A percentile compares a stretch with the other conserved stretches of the same genome.
These are phyloP conservation scores for Tephrocybe sp. DNA, from an alignment of 768 basidiomycete genomes.

Conservation along the genomic window DNA sequence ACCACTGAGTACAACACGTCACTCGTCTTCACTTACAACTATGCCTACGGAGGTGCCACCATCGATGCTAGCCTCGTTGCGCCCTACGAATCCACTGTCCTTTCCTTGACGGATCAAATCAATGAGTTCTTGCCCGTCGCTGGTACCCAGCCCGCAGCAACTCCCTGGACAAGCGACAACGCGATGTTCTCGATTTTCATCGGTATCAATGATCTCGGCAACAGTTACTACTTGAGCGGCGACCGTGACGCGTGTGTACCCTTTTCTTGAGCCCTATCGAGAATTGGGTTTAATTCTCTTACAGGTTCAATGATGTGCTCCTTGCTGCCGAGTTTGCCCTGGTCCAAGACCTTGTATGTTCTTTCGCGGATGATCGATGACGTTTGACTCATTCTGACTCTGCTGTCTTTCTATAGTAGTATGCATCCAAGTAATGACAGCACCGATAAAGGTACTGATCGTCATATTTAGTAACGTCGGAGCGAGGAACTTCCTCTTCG, in stretches of 20 bases:
- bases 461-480: slow-evolving; percentile 41
- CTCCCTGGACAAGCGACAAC: slow-evolving; percentile 58
- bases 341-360: slow-evolving; percentile 47
- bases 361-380: not conserved
- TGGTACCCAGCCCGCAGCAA: slow-evolving; percentile 46
- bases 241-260: slow-evolving; percentile 47
- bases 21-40: slow-evolving; percentile 58
- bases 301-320: slow-evolving; percentile 48
- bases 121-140: slow-evolving; percentile 52
- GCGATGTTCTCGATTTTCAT: slow-evolving; percentile 70
- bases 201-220: slow-evolving; percentile 70
- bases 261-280: not conserved
- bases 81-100: slow-evolving; percentile 50
- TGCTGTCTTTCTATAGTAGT: slow-evolving; percentile 26
- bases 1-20: slow-evolving; percentile 55
- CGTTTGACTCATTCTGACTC: not conserved
- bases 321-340: slow-evolving; percentile 50
- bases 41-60: slow-evolving; percentile 67
- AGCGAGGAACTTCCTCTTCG: slow-evolving; percentile 56
- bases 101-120: slow-evolving; percentile 61
- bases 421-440: not conserved
- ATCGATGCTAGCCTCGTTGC: slow-evolving; percentile 58
- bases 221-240: slow-evolving; percentile 47
- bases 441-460: not conserved
- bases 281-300: not conserved